phyloP scores from a whole-genome alignment of 495 filamentous ascomycete species.

The Hyaloscypha bicolor region DNA sequence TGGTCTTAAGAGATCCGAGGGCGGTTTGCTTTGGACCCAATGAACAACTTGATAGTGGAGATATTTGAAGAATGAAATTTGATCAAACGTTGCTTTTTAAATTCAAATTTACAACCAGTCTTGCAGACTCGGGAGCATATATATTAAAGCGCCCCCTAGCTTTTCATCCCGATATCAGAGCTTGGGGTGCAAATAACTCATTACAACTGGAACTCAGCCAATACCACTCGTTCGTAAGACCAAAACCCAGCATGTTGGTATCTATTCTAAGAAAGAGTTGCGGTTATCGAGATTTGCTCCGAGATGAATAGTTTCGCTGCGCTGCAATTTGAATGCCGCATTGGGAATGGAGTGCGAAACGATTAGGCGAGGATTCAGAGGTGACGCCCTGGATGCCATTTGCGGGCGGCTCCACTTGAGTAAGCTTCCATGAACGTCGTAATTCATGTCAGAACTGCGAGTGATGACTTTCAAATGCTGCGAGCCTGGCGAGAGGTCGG shows the following conservation, averaged over 20 bases:
- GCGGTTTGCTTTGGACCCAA: neutral
- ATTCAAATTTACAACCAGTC: too few relatives aligned
- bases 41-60: neutral
- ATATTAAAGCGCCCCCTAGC: too few relatives aligned
- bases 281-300: neutral
- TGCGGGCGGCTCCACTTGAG: neutral
- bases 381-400: neutral
- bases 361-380: neutral
- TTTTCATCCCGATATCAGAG: too few relatives aligned
- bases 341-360: slow-evolving; percentile 1
- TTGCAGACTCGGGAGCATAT: too few relatives aligned
- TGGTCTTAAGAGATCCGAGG: neutral
- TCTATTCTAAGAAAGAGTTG: neutral
- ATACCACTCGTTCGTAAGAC: neutral
- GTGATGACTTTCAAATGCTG: neutral
- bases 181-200: neutral
- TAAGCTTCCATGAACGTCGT: neutral
- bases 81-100: too few relatives aligned
- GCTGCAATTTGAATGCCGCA: neutral
- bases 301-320: neutral
- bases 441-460: neutral
- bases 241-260: neutral
- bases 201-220: neutral
- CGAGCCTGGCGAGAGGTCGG: neutral
- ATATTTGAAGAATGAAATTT: too few relatives aligned